A percentile compares a stretch with the other conserved stretches of the same genome.
Evolutionary conservation across 2,329 filamentous ascomycete genomes (phyloP).

Genomic region (Penicillium paneum): DNA sequence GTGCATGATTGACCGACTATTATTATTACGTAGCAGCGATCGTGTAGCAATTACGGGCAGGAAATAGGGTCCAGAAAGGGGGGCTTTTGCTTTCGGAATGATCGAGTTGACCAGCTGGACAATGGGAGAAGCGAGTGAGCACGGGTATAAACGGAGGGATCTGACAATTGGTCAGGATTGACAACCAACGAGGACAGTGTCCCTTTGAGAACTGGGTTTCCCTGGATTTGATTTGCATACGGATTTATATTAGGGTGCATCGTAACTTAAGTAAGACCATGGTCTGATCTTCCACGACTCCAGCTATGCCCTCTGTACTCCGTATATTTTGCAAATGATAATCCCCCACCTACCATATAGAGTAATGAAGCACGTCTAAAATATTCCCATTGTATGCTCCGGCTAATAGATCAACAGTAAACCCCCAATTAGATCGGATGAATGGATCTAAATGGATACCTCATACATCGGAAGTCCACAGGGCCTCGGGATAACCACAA

Average conservation of each 20-base stretch:
- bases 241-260: neutral
- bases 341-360: constrained; percentile 4
- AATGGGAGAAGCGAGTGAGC: constrained; percentile 1
- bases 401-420: neutral
- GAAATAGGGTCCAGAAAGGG: neutral
- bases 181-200: neutral
- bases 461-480: neutral
- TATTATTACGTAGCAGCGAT: constrained; percentile 14
- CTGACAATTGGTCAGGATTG: constrained; percentile 11
- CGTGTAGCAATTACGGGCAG: neutral
- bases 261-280: neutral
- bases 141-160: constrained; percentile 8
- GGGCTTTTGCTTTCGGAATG: neutral
- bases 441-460: neutral
- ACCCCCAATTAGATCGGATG: neutral
- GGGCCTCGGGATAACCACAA: neutral
- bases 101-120: neutral
- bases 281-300: neutral
- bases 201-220: neutral
- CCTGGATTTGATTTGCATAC: neutral
- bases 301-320: neutral
- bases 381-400: neutral
- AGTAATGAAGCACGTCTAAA: constrained; percentile 13
- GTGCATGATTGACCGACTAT: constrained; percentile 13
- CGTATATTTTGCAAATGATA: neutral